Evolutionary conservation across 306 rosid species (phyloP).

Genomic region (Benincasa hispida): DNA sequence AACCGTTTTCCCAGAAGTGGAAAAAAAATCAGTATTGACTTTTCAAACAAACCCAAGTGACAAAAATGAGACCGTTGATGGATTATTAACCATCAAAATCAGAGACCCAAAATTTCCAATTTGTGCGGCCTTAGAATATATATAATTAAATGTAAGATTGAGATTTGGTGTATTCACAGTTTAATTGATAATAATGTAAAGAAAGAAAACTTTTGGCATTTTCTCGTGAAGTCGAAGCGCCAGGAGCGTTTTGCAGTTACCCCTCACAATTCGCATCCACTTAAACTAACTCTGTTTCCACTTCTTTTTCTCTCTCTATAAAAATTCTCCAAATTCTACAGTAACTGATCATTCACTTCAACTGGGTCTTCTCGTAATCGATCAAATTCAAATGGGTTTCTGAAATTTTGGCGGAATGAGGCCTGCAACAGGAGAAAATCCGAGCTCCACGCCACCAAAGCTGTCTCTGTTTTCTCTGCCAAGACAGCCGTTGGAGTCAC

Average conservation of each 20-base stretch:
- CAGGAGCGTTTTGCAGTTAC: slow-evolving; percentile 40
- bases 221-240: slow-evolving; percentile 79
- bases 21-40: neutral
- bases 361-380: neutral
- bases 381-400: neutral
- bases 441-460: slow-evolving; percentile 17
- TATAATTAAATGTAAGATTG: neutral
- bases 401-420: slow-evolving; percentile 10
- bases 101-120: neutral
- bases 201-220: slow-evolving; percentile 9
- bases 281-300: slow-evolving; percentile 6
- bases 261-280: slow-evolving; percentile 26
- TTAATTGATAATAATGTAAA: neutral
- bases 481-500: slow-evolving; percentile 15
- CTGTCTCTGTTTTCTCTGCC: slow-evolving; percentile 42
- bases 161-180: neutral
- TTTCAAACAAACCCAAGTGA: neutral
- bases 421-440: slow-evolving; percentile 1
- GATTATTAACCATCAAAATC: neutral
- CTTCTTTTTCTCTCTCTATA: slow-evolving; percentile 20
- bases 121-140: neutral
- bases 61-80: neutral
- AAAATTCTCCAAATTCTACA: slow-evolving; percentile 11
- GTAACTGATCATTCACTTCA: slow-evolving; percentile 7
- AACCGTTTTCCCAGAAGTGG: neutral